Percentiles rank a stretch among this genome's conserved stretches.
These are phyloP conservation scores for Helotiales sp. DNA, from an alignment of 2,329 filamentous ascomycete species.

Conservation along the genomic window DNA sequence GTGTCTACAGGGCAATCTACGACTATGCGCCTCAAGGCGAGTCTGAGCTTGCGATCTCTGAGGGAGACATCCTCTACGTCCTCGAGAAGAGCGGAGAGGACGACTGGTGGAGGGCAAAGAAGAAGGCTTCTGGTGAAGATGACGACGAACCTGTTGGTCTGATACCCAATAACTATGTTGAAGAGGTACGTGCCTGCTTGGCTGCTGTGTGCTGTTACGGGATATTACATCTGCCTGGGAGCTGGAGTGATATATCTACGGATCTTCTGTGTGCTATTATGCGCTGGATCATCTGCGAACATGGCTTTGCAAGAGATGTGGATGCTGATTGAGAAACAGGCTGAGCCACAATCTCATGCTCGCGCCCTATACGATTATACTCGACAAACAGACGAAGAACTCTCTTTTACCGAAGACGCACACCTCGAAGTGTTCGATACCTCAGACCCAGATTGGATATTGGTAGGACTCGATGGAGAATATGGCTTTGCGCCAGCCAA, in stretches of 20 bases:
- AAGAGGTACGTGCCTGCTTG: slow-evolving; percentile 67
- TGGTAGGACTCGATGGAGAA: slow-evolving; percentile 81
- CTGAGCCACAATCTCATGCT: slow-evolving; percentile 66
- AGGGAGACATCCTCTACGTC: slow-evolving; percentile 87
- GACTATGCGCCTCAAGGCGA: slow-evolving; percentile 87
- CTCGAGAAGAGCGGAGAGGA: slow-evolving; percentile 68
- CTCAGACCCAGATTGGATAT: slow-evolving; percentile 93
- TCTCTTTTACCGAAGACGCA: slow-evolving; percentile 91
- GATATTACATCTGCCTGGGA: not conserved
- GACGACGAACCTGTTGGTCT: slow-evolving; percentile 39
- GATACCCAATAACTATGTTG: slow-evolving; percentile 92
- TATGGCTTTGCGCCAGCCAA: slow-evolving; percentile 95
- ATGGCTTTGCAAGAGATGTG: not conserved
- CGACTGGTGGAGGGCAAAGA: slow-evolving; percentile 74
- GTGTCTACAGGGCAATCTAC: slow-evolving; percentile 87
- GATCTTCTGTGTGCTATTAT: not conserved
- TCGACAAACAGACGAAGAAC: slow-evolving; percentile 94
- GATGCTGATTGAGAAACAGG: slow-evolving; percentile 45
- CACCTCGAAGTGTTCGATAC: slow-evolving; percentile 82
- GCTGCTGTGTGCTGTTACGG: not conserved
- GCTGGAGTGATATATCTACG: slow-evolving; percentile 2
- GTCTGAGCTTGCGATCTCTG: slow-evolving; percentile 79
- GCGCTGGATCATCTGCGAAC: not conserved
- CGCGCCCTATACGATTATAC: slow-evolving; percentile 98
- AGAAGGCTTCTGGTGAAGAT: slow-evolving; percentile 41